Evolutionary conservation across 2,329 filamentous ascomycete genomes (phyloP).

Genomic region (Penicillium olsonii): DNA sequence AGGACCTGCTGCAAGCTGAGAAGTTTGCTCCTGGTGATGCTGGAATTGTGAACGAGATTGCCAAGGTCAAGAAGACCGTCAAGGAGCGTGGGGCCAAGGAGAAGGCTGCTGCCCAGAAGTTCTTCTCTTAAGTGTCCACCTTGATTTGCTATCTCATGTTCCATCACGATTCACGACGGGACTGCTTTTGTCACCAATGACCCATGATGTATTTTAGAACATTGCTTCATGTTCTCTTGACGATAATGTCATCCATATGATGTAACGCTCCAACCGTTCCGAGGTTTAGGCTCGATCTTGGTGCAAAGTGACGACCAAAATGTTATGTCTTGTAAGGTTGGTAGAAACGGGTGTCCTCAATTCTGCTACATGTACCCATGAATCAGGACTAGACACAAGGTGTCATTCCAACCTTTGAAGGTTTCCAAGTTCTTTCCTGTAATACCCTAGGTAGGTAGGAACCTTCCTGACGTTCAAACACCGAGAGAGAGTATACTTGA

Average conservation of each 20-base stretch:
- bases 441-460: too few relatives aligned
- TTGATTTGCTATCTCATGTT: slow-evolving; percentile 10
- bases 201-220: slow-evolving; percentile 30
- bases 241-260: neutral
- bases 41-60: slow-evolving; percentile 73
- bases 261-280: neutral
- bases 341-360: too few relatives aligned
- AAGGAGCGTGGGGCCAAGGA: slow-evolving; percentile 78
- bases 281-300: too few relatives aligned
- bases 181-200: slow-evolving; percentile 10
- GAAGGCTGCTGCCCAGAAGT: slow-evolving; percentile 90
- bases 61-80: slow-evolving; percentile 73
- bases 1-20: slow-evolving; percentile 74
- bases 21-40: slow-evolving; percentile 73
- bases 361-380: too few relatives aligned
- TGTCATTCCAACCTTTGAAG: too few relatives aligned
- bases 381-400: too few relatives aligned
- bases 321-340: too few relatives aligned
- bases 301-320: too few relatives aligned
- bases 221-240: slow-evolving; percentile 6
- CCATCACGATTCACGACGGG: slow-evolving; percentile 32
- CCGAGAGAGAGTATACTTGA: too few relatives aligned
- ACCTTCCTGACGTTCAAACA: too few relatives aligned
- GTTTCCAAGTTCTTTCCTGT: too few relatives aligned
- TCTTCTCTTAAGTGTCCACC: slow-evolving; percentile 62